Percentiles rank a stretch among this genome's conserved stretches.
Conservation (phyloP, 2,329 filamentous ascomycete genomes). For the Ascochyta koolunga region DNA sequence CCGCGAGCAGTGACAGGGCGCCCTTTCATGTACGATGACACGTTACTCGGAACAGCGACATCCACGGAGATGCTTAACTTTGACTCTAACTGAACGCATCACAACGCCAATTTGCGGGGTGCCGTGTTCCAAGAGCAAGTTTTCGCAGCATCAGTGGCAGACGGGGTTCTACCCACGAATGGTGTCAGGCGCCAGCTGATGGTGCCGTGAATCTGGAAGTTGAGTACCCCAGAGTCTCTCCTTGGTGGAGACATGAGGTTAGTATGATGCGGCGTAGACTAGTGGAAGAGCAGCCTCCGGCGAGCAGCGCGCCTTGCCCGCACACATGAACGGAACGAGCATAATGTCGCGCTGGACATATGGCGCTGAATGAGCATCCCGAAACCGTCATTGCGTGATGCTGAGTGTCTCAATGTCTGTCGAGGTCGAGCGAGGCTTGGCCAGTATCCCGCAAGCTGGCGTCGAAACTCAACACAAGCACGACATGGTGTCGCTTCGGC, state of each 20-base stretch:
- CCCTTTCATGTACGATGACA: slow-evolving; percentile 17
- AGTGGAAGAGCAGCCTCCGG: slow-evolving; percentile 22
- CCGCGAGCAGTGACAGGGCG: slow-evolving; percentile 5
- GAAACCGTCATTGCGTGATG: slow-evolving; percentile 12
- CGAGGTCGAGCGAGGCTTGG: background rate
- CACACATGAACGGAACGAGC: background rate
- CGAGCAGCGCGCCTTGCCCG: slow-evolving; percentile 16
- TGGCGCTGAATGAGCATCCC: background rate
- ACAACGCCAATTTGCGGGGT: slow-evolving; percentile 38
- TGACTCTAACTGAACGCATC: slow-evolving; percentile 20
- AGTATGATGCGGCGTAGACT: slow-evolving; percentile 20
- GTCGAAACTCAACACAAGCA: slow-evolving; percentile 16
- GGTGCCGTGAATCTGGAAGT: slow-evolving; percentile 20
- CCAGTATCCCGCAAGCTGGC: slow-evolving; percentile 17
- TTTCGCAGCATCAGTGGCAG: background rate
- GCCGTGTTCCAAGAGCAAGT: slow-evolving; percentile 3
- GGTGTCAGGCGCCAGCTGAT: slow-evolving; percentile 16
- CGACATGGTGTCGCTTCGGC: slow-evolving; percentile 14
- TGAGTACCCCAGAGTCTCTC: slow-evolving; percentile 26
- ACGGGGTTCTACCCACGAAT: slow-evolving; percentile 19
- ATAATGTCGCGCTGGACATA: slow-evolving; percentile 1
- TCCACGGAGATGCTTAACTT: slow-evolving; percentile 42
- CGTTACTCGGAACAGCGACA: slow-evolving; percentile 10
- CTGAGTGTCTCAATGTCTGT: background rate
- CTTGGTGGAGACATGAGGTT: slow-evolving; percentile 22